phyloP scores from a whole-genome alignment of 257 asterid genomes.

The Lithospermum erythrorhizon region DNA sequence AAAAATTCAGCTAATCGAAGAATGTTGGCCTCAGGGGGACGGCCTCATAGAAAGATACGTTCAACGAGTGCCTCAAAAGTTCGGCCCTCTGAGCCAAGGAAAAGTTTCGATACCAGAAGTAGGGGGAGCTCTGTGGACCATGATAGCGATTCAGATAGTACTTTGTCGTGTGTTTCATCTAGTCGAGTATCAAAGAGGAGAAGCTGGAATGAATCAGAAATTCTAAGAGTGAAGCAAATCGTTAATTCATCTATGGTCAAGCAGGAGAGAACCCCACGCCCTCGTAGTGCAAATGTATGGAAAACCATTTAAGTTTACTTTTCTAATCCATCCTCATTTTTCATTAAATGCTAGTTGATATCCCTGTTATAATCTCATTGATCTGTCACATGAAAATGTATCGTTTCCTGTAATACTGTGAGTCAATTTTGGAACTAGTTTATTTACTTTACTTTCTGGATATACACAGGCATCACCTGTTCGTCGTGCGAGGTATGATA shows the following conservation, averaged over 20 bases:
- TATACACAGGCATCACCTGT: constrained; percentile 54
- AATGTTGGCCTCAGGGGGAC: constrained; percentile 7
- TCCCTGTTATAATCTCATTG: background rate
- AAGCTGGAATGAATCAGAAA: constrained; percentile 69
- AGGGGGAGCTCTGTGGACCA: constrained; percentile 22
- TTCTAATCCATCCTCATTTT: background rate
- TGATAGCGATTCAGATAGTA: constrained; percentile 44
- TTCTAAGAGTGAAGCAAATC: constrained; percentile 34
- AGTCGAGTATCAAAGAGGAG: constrained; percentile 31
- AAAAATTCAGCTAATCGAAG: constrained; percentile 11
- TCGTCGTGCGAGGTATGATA: constrained; percentile 38
- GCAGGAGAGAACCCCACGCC: constrained; percentile 26
- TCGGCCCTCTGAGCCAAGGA: constrained; percentile 14
- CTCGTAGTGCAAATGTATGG: constrained; percentile 47
- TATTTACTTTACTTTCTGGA: constrained; percentile 6
- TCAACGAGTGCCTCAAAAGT: constrained; percentile 33
- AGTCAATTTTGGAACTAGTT: background rate
- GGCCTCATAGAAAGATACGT: constrained; percentile 14
- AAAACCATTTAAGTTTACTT: background rate
- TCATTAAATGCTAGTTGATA: background rate
- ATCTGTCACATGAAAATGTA: too few species aligned
- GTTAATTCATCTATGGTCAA: constrained; percentile 42
- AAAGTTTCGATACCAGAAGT: background rate
- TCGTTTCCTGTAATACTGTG: background rate
- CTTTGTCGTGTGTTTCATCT: constrained; percentile 24